phyloP scores from a whole-genome alignment of 768 basidiomycete genomes.

The Russula lepida region DNA sequence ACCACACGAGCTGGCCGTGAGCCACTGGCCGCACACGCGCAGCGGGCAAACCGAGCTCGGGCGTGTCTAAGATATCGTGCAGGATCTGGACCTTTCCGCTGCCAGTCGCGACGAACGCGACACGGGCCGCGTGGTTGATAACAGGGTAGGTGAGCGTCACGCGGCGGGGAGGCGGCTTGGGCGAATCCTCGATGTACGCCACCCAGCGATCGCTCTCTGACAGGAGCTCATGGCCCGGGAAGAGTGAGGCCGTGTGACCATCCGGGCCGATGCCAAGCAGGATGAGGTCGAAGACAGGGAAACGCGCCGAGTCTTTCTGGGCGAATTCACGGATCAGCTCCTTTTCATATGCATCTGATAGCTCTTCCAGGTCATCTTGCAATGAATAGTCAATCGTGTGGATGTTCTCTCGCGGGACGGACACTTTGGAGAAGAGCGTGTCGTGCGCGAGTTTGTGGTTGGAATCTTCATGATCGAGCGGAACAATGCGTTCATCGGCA shows the following conservation, averaged over 20 bases:
- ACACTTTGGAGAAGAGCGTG: constrained; percentile 73
- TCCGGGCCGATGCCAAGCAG: constrained; percentile 95
- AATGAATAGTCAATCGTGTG: constrained; percentile 69
- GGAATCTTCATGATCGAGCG: constrained; percentile 86
- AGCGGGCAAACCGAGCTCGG: constrained; percentile 73
- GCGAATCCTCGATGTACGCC: constrained; percentile 85
- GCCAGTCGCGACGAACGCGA: constrained; percentile 86
- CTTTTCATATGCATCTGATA: constrained; percentile 72
- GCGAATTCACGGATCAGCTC: constrained; percentile 88
- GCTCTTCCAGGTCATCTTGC: constrained; percentile 69
- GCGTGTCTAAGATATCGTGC: constrained; percentile 63
- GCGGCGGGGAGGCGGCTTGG: constrained; percentile 84
- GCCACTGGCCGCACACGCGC: constrained; percentile 68
- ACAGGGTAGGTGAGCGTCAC: constrained; percentile 91
- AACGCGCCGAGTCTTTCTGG: constrained; percentile 85
- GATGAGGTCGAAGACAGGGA: constrained; percentile 96
- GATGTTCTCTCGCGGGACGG: constrained; percentile 68
- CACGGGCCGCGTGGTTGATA: constrained; percentile 78
- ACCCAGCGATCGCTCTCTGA: constrained; percentile 91
- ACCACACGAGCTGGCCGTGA: constrained; percentile 91
- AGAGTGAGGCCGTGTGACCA: constrained; percentile 97
- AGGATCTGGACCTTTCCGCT: constrained; percentile 75
- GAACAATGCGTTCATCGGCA: constrained; percentile 92
- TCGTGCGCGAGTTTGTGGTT: constrained; percentile 74
- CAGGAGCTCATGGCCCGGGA: constrained; percentile 86